phyloP scores from a whole-genome alignment of 2,329 filamentous ascomycete species.

The Trichoderma harzianum region DNA sequence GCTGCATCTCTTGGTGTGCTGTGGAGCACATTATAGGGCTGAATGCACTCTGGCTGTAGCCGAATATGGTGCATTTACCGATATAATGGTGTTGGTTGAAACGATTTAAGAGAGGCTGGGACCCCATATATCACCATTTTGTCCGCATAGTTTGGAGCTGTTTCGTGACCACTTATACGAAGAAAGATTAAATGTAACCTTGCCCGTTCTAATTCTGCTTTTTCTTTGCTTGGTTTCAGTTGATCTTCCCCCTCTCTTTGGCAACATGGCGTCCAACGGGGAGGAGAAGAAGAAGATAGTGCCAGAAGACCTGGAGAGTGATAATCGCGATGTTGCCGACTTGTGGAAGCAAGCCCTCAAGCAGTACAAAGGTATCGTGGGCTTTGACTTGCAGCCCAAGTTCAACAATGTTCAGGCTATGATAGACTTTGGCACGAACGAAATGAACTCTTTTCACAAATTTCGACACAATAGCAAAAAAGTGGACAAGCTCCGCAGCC shows the following conservation, averaged over 20 bases:
- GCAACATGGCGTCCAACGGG: neutral
- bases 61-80: neutral
- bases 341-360: slow-evolving; percentile 34
- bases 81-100: neutral
- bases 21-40: neutral
- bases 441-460: slow-evolving; percentile 33
- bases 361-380: slow-evolving; percentile 32
- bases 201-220: neutral
- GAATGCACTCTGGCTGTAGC: neutral
- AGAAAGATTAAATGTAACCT: neutral
- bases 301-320: slow-evolving; percentile 24
- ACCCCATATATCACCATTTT: neutral
- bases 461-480: slow-evolving; percentile 35
- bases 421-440: slow-evolving; percentile 26
- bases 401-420: slow-evolving; percentile 29
- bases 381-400: slow-evolving; percentile 31
- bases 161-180: neutral
- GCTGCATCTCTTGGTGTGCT: neutral
- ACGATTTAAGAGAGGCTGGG: neutral
- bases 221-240: neutral
- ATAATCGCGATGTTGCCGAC: slow-evolving; percentile 31
- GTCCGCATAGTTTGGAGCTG: neutral
- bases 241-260: neutral
- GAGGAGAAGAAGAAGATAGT: neutral
- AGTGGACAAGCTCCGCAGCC: slow-evolving; percentile 30